Base-by-base conservation (phyloP, 108 stramenopile genomes). In the Parietichytrium sp. region DNA sequence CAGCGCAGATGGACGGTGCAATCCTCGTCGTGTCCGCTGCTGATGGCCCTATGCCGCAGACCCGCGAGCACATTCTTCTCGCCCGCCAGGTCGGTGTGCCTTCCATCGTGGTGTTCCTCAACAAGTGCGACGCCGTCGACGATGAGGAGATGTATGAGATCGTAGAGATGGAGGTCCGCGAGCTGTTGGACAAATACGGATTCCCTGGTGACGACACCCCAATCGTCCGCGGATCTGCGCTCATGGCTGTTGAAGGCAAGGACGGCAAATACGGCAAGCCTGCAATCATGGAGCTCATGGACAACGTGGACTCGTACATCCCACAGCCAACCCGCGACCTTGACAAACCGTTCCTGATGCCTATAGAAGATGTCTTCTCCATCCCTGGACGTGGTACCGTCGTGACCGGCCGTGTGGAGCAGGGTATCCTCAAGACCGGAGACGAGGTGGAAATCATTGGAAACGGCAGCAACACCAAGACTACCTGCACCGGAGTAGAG, bases 101-200 rank as follows among this genome's bases (percentile, higher is more conserved):
- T 81, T 80, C 86, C 51, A 90, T 99, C 50, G 98, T 99, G 55
- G 97, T 99, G 51, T 99, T 98, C 86, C 85, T 99, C 78, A 99
- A 99, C 92, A 99, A 99, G 86, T 89, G 91, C 80, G 98, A 99
- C 89, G 81, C 93, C 87, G 95, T 99, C 61, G 96, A 97, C 29
- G 98, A 99, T 85, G 97, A 96, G 80, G 98, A 99, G 86, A 87
- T 99, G 20, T 85, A 97, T 55, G 98, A 99, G 84, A 87, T 99
- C 55, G 97, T 99, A n/a, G 98, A 99, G 89, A 99, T 99, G 97
- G 98, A 99, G 91, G 92, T 98, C 83, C 95, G 97, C 7, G 98
- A 99, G 88, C 90, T 99, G 51, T 87, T 99, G 52, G 92, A 93
- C 81, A 93, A 95, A 86, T 98, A 98, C 90, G 93, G 95, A 30